Evolutionary conservation across 140 eudicot species (phyloP), one percentile per base, ranked within the genome.

Genomic region (Erigeron philadelphicus): DNA sequence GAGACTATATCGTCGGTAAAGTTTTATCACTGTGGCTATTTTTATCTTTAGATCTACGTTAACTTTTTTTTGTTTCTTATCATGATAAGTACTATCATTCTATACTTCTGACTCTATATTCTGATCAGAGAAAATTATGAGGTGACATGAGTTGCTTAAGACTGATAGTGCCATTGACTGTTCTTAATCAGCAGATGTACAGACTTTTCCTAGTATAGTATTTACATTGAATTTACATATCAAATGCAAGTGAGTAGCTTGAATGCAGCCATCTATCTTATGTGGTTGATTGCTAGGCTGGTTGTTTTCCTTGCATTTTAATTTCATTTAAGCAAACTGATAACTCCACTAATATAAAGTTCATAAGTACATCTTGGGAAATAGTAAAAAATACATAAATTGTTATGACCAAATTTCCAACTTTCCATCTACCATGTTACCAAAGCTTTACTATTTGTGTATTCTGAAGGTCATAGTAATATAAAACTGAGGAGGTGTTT

Each of bases 1-100:
- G 81, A 93, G 98, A 72, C 94, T 93, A 59, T 93, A 93, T 80
- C 94, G 98, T 42, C 76, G 90, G 98, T 89, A 84, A 63, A 67
- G 73, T 50, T 64, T 71, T 45, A 23, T 61, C 64, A 35, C 13
- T 57, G 35, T 45, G 66, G 31, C 69, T 68, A 65, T 73, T 71
- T 52, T 6, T 49, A 46, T 77, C 16, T 70, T 6, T 58, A 35
- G 6, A 48, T 52, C 16, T 61, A 11, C 50, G 52, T 68, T 5
- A 44, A 15, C 17, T 68, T 23, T n/a, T 31, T 18, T 68, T 57
- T 52, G 35, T 55, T 68, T 45, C 35, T 66, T 43, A 1, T 66
- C 56, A 9, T 23, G 46, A 65, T 65, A 53, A 17, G 25, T 63
- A 40, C 49, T 35, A 31, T 31, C 38, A 31, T 31, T 31, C 38